A percentile compares a stretch with the other conserved stretches of the same genome.
phyloP scores from a whole-genome alignment of 371 early-diverging fungal genomes.

The Saksenaea oblongispora region DNA sequence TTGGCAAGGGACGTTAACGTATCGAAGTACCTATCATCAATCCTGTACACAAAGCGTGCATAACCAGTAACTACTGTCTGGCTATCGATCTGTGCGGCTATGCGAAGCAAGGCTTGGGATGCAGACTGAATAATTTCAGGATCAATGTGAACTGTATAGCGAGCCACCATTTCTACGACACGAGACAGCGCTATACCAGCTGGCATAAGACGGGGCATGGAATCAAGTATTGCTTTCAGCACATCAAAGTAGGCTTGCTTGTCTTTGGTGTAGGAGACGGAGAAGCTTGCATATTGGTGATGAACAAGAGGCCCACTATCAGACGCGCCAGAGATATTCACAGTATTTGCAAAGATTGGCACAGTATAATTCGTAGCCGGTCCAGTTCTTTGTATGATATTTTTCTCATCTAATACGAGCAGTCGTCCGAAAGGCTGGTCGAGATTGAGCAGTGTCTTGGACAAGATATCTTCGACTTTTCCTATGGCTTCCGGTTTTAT shows the following conservation, averaged over 20 bases:
- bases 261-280: slow-evolving; percentile 64
- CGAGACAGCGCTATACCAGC: slow-evolving; percentile 59
- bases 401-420: slow-evolving; percentile 52
- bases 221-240: slow-evolving; percentile 65
- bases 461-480: slow-evolving; percentile 56
- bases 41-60: slow-evolving; percentile 57
- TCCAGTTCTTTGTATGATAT: slow-evolving; percentile 40
- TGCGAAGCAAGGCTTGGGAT: slow-evolving; percentile 63
- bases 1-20: slow-evolving; percentile 45
- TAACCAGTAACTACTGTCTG: slow-evolving; percentile 59
- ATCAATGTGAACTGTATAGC: slow-evolving; percentile 83
- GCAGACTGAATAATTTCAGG: slow-evolving; percentile 74
- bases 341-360: slow-evolving; percentile 37
- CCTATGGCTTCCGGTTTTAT: slow-evolving; percentile 54
- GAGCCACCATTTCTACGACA: slow-evolving; percentile 76
- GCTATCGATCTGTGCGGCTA: slow-evolving; percentile 68
- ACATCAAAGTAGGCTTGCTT: slow-evolving; percentile 73
- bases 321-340: slow-evolving; percentile 17
- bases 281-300: slow-evolving; percentile 62
- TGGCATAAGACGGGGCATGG: slow-evolving; percentile 76
- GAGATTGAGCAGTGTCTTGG: slow-evolving; percentile 51
- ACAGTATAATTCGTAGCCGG: slow-evolving; percentile 31
- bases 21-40: slow-evolving; percentile 64
- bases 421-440: slow-evolving; percentile 59
- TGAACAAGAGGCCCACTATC: slow-evolving; percentile 49